These are phyloP conservation scores for Cordyceps sp. DNA, from an alignment of 2,329 filamentous ascomycete species.

Conservation along the genomic window DNA sequence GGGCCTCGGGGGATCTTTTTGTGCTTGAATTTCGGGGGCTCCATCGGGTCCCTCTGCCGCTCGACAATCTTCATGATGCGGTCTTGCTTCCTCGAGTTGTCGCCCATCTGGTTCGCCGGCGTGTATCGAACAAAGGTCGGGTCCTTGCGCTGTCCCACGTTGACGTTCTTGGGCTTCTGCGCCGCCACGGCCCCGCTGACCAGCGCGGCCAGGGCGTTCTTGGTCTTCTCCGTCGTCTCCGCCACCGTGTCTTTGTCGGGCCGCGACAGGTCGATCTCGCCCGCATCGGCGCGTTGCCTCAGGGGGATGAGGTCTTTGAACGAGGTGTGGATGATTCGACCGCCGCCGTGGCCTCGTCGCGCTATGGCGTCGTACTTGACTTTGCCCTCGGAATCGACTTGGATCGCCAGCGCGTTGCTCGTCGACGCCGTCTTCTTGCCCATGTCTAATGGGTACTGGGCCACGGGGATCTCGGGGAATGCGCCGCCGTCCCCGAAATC, in stretches of 20 bases:
- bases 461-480: constrained; percentile 84
- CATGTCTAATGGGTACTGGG: constrained; percentile 94
- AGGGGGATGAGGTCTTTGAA: constrained; percentile 96
- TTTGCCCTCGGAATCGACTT: constrained; percentile 81
- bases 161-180: constrained; percentile 92
- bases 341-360: constrained; percentile 68
- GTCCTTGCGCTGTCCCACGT: constrained; percentile 62
- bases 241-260: constrained; percentile 74
- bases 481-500: constrained; percentile 95
- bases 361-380: constrained; percentile 96
- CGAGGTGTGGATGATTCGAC: constrained; percentile 76
- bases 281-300: constrained; percentile 80
- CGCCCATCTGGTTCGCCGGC: constrained; percentile 92
- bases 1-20: constrained; percentile 94
- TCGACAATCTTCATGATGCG: constrained; percentile 98
- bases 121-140: constrained; percentile 93
- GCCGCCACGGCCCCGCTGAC: constrained; percentile 76
- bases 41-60: constrained; percentile 83
- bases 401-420: constrained; percentile 81
- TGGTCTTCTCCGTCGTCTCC: constrained; percentile 74
- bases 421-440: constrained; percentile 57
- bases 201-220: constrained; percentile 65
- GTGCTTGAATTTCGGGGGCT: constrained; percentile 96
- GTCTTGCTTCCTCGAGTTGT: constrained; percentile 70
- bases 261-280: constrained; percentile 73